Conservation (phyloP, 116 monocot species). For the Posidonia oceanica region DNA sequence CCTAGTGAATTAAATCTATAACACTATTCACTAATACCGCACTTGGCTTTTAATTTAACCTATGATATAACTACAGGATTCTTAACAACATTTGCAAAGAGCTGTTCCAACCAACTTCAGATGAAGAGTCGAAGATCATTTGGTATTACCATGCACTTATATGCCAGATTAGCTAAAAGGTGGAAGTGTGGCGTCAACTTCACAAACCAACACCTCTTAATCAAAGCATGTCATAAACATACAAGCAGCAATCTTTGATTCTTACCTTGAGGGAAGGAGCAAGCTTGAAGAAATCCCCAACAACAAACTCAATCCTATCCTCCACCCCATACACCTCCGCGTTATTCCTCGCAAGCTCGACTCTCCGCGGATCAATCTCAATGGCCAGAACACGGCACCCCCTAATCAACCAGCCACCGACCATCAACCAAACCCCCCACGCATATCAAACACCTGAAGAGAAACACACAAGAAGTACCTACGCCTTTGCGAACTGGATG, state of each 20-base stretch:
- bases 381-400: slow-evolving; percentile 41
- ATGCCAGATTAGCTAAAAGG: too few species aligned
- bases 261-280: slow-evolving; percentile 44
- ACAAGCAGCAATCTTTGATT: not conserved
- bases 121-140: too few species aligned
- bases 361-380: slow-evolving; percentile 47
- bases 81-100: too few species aligned
- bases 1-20: too few species aligned
- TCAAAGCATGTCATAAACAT: not conserved
- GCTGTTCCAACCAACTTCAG: too few species aligned
- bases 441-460: not conserved
- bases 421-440: not conserved
- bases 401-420: slow-evolving; percentile 13
- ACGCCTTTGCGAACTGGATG: slow-evolving; percentile 58
- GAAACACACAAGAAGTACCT: not conserved
- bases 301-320: slow-evolving; percentile 48
- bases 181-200: too few species aligned
- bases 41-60: too few species aligned
- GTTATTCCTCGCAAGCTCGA: slow-evolving; percentile 36
- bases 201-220: too few species aligned
- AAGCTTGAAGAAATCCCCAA: slow-evolving; percentile 61
- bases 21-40: too few species aligned
- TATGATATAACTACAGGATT: too few species aligned
- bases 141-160: too few species aligned
- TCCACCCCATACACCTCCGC: slow-evolving; percentile 57